Conservation (phyloP, 2,329 filamentous ascomycete genomes). For the Paraphaeosphaeria minitans region DNA sequence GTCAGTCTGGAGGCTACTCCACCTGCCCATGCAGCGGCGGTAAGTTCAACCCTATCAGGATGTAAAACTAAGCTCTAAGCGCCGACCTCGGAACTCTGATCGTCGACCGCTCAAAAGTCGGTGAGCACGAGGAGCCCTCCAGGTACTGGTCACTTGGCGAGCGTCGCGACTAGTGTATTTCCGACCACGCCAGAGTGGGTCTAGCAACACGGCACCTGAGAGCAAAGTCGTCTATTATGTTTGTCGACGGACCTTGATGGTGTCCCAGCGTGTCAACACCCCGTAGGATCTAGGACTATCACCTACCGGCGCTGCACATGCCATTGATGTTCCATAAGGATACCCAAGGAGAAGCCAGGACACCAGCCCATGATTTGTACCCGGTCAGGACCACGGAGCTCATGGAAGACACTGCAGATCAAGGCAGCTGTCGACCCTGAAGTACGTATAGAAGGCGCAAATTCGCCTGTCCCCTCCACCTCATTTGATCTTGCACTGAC, state of each 20-base stretch:
- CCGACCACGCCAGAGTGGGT: conserved; percentile 4
- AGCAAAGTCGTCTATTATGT: conserved; percentile 13
- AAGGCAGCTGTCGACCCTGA: conserved; percentile 15
- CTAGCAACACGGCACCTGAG: conserved; percentile 3
- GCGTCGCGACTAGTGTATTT: conserved; percentile 20
- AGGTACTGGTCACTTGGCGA: conserved; percentile 26
- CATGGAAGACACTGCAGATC: conserved; percentile 1
- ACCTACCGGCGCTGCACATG: not conserved
- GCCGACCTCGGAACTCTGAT: conserved; percentile 35
- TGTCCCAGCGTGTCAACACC: conserved; percentile 4
- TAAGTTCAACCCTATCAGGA: conserved; percentile 36
- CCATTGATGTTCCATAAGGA: not conserved
- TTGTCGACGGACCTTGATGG: conserved; percentile 8
- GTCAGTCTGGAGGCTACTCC: conserved; percentile 19
- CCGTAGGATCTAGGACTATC: conserved; percentile 1
- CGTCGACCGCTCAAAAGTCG: conserved; percentile 33
- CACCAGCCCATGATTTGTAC: not conserved
- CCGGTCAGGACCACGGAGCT: not conserved
- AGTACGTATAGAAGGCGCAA: conserved; percentile 45
- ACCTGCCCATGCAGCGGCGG: conserved; percentile 32
- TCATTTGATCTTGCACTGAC: conserved; percentile 41
- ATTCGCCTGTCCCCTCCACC: conserved; percentile 30
- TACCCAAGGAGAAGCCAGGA: conserved; percentile 1
- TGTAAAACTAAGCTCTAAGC: conserved; percentile 18
- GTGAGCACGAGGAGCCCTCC: conserved; percentile 30